These are phyloP conservation scores for Cylindrodendrum hubeiense DNA, from an alignment of 2,329 filamentous ascomycete species.

Conservation along the genomic window DNA sequence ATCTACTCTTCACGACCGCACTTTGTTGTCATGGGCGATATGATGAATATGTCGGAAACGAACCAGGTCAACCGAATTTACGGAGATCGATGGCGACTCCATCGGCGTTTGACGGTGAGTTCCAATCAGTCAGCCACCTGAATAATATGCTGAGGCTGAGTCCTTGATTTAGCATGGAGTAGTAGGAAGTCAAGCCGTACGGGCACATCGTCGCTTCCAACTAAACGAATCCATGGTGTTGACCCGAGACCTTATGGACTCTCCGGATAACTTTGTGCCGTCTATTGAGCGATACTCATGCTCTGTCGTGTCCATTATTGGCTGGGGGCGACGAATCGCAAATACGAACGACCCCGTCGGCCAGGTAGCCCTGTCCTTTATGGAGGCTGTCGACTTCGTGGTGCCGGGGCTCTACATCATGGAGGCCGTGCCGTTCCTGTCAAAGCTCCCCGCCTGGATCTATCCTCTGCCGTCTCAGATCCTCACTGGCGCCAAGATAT, in stretches of 20 bases:
- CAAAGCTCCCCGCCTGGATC: neutral
- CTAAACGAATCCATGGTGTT: constrained; percentile 2
- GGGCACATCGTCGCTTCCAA: neutral
- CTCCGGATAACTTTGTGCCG: no score
- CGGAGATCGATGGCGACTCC: constrained; percentile 4
- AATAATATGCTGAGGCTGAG: no score
- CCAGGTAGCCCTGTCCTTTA: neutral
- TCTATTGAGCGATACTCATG: constrained; percentile 2
- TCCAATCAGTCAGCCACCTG: no score
- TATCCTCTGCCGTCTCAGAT: neutral
- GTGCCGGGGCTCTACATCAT: neutral
- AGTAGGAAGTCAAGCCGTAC: neutral
- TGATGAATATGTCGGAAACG: neutral
- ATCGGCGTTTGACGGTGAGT: constrained; percentile 5
- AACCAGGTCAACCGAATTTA: neutral
- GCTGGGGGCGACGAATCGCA: constrained; percentile 1
- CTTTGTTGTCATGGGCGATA: neutral
- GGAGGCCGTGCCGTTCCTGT: neutral
- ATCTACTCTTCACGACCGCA: constrained; percentile 9
- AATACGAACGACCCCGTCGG: neutral
- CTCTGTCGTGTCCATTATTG: neutral
- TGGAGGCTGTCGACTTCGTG: constrained; percentile 3
- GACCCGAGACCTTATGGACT: neutral
- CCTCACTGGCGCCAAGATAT: neutral
- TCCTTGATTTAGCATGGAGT: neutral